Base-by-base conservation (phyloP, 169 alveolate species). In the Theileria annulata region DNA sequence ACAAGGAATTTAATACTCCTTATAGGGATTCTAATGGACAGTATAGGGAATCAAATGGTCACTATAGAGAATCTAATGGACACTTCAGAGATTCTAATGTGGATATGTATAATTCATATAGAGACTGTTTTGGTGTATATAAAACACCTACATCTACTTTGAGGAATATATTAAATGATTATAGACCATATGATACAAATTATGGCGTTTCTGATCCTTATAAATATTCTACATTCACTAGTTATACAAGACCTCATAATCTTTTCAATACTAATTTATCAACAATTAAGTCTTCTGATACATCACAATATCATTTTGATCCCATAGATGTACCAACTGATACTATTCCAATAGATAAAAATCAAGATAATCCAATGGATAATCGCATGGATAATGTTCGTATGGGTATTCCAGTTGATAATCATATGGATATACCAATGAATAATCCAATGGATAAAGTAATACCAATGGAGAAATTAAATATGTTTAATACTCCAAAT, bases 181-280 rank as follows among this genome's bases (percentile, higher is more conserved):
- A 59, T 59, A 59, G 68, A 59, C 47, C 47, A 0, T 30, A 31
- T 59, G 47, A 59, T 59, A 28, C 68, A 9, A 59, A 30, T 58
- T 25, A 25, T 30, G 47, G 68, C 13, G 17, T 42, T 2, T 3
- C 17, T 42, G 51, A 42, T 42, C 51, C 51, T 8, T n/a, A n/a
- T n/a, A 42, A 17, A 42, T 3, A 8, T 8, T 42, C 51, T 10
- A 8, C 2, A 10, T 42, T 42, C 15, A 42, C 51, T 0, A 42
- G 51, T 8, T 42, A 42, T 17, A 42, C 51, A 12, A 42, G 51
- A 8, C 51, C 51, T 1, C 3, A 3, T 35, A 42, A 42, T 17
- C 15, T 42, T 1, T 42, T 42, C 15, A 42, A 42, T 17, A 42
- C 51, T 42, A 42, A 42, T 42, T 42, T 42, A 42, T 10, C 51